Conservation (phyloP, 1,284 basidiomycete genomes). For the Ceraceosorus bombacis region DNA sequence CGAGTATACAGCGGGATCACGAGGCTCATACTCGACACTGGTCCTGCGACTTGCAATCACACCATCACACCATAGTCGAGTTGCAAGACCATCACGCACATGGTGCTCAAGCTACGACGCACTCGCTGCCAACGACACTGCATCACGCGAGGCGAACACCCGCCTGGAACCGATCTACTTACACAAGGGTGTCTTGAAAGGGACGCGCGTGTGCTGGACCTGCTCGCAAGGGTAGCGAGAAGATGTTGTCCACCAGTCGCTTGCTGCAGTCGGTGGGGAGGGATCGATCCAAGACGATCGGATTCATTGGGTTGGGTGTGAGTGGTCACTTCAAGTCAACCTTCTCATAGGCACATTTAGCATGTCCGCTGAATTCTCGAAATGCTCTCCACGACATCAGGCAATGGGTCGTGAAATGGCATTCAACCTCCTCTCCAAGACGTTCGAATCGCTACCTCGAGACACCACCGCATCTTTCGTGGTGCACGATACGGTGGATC, state of each 20-base stretch:
- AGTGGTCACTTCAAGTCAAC: neutral
- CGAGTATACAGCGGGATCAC: no score
- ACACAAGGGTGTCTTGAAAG: no score
- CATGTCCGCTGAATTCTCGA: no score
- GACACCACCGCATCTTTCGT: slow-evolving; percentile 29
- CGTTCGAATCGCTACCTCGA: slow-evolving; percentile 19
- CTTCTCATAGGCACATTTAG: neutral
- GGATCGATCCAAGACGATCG: slow-evolving; percentile 36
- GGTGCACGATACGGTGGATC: slow-evolving; percentile 33
- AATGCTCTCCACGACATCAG: neutral
- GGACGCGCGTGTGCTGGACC: no score
- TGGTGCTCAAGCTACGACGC: no score
- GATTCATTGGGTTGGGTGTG: slow-evolving; percentile 41
- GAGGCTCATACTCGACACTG: no score
- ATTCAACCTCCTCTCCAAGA: slow-evolving; percentile 32
- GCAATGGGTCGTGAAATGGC: slow-evolving; percentile 44
- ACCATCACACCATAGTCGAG: no score
- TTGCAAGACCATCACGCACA: no score
- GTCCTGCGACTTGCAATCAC: no score
- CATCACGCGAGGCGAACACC: no score
- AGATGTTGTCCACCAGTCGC: neutral
- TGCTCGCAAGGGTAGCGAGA: neutral
- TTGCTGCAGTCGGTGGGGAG: neutral
- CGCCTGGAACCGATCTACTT: no score
- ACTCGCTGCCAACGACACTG: no score